Conservation (phyloP, 345 rosid species). For the Linum tenue region DNA sequence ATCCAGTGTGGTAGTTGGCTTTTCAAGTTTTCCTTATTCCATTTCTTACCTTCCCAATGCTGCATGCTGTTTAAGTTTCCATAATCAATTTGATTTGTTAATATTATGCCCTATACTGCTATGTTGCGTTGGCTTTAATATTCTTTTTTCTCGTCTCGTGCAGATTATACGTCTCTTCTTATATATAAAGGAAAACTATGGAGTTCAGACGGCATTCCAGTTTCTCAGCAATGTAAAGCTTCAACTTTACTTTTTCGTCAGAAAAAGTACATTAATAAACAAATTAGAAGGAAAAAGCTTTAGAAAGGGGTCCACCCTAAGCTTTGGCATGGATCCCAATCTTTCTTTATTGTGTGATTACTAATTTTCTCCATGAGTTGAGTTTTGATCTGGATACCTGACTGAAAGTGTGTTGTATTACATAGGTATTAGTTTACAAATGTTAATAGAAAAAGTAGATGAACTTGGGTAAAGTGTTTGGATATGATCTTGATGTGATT, state of each 20-base stretch:
- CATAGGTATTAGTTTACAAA: background rate
- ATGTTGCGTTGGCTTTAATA: background rate
- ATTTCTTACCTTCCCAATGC: no score
- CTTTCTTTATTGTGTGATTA: background rate
- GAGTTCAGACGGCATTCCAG: conserved; percentile 68
- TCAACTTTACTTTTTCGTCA: background rate
- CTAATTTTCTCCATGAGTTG: background rate
- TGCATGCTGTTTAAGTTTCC: no score
- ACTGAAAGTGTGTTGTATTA: background rate
- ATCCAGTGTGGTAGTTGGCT: conserved; percentile 72
- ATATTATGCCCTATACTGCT: no score
- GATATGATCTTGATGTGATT: background rate
- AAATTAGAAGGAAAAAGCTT: no score
- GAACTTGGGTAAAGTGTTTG: background rate
- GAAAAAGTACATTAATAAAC: no score
- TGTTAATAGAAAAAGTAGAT: background rate
- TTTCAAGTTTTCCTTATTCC: conserved; percentile 3
- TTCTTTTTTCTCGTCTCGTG: conserved; percentile 16
- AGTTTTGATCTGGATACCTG: background rate
- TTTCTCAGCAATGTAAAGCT: conserved; percentile 71
- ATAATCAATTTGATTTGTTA: no score
- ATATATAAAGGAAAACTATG: conserved; percentile 78
- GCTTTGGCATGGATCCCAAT: background rate
- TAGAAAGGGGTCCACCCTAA: background rate
- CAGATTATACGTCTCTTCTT: conserved; percentile 84